phyloP scores from a whole-genome alignment of 2,329 filamentous ascomycete species.

The Verticillium zaregamsianum region DNA sequence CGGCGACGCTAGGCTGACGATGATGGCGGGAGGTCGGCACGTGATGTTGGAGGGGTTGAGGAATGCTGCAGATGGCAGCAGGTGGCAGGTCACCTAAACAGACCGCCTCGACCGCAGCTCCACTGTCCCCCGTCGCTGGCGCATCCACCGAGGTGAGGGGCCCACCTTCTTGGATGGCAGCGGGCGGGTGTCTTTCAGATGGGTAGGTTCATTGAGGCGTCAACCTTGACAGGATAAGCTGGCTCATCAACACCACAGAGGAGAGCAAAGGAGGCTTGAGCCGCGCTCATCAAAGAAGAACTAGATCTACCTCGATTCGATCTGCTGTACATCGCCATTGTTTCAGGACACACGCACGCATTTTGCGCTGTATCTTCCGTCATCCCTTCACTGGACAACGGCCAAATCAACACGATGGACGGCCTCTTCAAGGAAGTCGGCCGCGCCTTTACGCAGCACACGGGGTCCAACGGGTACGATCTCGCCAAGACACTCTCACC shows the following conservation, averaged over 20 bases:
- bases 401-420: constrained; percentile 55
- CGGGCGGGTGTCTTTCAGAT: background rate
- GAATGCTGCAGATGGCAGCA: background rate
- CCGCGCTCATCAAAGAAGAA: background rate
- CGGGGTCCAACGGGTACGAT: constrained; percentile 61
- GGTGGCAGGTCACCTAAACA: background rate
- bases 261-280: background rate
- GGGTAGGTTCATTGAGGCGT: background rate
- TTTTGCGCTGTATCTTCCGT: background rate
- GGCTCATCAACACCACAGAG: background rate
- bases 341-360: background rate
- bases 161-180: background rate
- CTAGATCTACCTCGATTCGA: background rate
- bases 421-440: constrained; percentile 70
- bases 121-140: background rate
- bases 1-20: background rate
- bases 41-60: background rate
- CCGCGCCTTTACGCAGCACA: constrained; percentile 64
- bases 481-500: constrained; percentile 75
- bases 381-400: background rate
- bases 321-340: background rate
- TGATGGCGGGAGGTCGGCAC: background rate
- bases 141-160: background rate
- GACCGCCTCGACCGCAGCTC: background rate
- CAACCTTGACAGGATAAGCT: background rate